Conservation (phyloP, 192 early-diverging fungal species). For the Coemansia sp. region DNA sequence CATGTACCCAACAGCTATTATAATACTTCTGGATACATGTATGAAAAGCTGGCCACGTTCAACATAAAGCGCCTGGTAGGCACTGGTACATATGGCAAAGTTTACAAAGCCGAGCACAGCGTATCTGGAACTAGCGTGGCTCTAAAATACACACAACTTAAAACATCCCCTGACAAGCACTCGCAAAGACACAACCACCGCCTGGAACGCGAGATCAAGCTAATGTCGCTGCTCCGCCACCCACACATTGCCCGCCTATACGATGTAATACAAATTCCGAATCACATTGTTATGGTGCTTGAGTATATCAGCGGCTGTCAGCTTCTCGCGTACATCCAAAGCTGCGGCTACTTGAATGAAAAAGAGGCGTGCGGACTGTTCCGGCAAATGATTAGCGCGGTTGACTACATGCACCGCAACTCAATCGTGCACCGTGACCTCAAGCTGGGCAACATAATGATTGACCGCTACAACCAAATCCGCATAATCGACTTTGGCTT, state of each 20-base stretch:
- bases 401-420: constrained; percentile 68
- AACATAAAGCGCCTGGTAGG: constrained; percentile 20
- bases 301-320: constrained; percentile 81
- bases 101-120: constrained; percentile 41
- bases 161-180: constrained; percentile 40
- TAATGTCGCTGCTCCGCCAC: constrained; percentile 83
- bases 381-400: constrained; percentile 75
- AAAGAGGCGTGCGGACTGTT: constrained; percentile 80
- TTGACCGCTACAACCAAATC: constrained; percentile 65
- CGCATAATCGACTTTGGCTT: constrained; percentile 92
- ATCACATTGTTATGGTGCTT: constrained; percentile 77
- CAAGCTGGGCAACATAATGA: constrained; percentile 82
- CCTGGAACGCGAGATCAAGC: constrained; percentile 71
- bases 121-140: constrained; percentile 52
- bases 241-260: constrained; percentile 84
- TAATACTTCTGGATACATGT: background rate
- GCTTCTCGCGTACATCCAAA: constrained; percentile 82
- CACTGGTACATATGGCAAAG: constrained; percentile 49
- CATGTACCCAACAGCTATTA: background rate
- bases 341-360: constrained; percentile 70
- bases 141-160: constrained; percentile 60
- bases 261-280: constrained; percentile 76
- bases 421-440: constrained; percentile 73
- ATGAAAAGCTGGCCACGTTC: constrained; percentile 6
- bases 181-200: constrained; percentile 65